These are phyloP conservation scores for Coffea eugenioides DNA, from an alignment of 257 asterid genomes.

Conservation along the genomic window DNA sequence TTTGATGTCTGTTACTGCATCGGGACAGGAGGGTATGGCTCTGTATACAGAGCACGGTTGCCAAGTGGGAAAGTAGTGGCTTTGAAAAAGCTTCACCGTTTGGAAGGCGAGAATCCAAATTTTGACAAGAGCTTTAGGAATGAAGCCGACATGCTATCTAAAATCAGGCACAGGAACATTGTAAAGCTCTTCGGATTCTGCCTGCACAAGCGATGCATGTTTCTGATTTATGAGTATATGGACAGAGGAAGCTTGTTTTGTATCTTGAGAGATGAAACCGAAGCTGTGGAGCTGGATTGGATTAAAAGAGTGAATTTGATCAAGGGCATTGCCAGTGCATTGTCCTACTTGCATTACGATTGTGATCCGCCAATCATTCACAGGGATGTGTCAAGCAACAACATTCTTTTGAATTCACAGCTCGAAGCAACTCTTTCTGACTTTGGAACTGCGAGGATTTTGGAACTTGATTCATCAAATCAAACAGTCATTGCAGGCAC, in stretches of 20 bases:
- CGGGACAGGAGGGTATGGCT: conserved; percentile 6
- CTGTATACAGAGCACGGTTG: not conserved
- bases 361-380: conserved; percentile 6
- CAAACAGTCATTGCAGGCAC: conserved; percentile 4
- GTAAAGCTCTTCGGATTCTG: conserved; percentile 2
- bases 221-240: conserved; percentile 10
- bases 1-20: conserved; percentile 11
- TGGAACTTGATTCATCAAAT: conserved; percentile 9
- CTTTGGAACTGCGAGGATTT: conserved; percentile 4
- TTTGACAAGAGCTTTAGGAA: conserved; percentile 2
- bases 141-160: conserved; percentile 1
- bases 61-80: conserved; percentile 8
- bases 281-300: conserved; percentile 10
- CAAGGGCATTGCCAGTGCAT: conserved; percentile 1
- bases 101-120: not conserved
- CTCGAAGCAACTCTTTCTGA: conserved; percentile 4
- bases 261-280: not conserved
- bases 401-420: conserved; percentile 3
- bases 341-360: conserved; percentile 10
- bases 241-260: conserved; percentile 11
- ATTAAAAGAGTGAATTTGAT: conserved; percentile 7
- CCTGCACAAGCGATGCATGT: not conserved
- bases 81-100: not conserved
- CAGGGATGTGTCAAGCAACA: conserved; percentile 10
- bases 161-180: conserved; percentile 1